Conservation (phyloP, 176 grass and related monocot genomes). For the Carex littledalei region DNA sequence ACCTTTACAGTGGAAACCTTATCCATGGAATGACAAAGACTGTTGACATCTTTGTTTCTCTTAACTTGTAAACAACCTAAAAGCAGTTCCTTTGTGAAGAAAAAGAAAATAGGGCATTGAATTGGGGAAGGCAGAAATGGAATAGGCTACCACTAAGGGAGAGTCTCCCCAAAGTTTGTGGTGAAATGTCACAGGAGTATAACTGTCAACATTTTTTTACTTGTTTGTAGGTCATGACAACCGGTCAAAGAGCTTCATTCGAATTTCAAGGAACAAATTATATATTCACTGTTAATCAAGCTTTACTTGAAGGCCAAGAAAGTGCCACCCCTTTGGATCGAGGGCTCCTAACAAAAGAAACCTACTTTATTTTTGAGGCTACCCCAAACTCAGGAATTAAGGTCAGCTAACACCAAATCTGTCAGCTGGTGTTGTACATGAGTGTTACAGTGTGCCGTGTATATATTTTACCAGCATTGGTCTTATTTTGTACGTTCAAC, state of each 20-base stretch:
- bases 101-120: not conserved
- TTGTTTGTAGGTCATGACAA: constrained; percentile 59
- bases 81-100: not conserved
- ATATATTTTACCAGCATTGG: not conserved
- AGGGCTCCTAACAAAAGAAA: constrained; percentile 76
- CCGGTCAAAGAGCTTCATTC: constrained; percentile 82
- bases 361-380: constrained; percentile 94
- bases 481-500: not conserved
- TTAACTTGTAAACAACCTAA: not conserved
- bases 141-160: not conserved
- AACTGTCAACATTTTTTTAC: not conserved
- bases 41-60: not conserved
- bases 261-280: constrained; percentile 99
- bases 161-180: not conserved
- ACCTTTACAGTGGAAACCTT: not conserved
- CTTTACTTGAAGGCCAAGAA: constrained; percentile 80
- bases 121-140: not conserved
- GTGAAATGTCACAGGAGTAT: not conserved
- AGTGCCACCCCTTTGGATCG: constrained; percentile 60
- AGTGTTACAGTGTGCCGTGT: not conserved
- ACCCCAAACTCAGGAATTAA: constrained; percentile 96
- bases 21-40: not conserved
- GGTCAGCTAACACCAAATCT: constrained; percentile 32
- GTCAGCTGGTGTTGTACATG: not conserved
- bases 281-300: constrained; percentile 90